phyloP scores from a whole-genome alignment of 169 alveolate genomes.

The Cyclospora cayetanensis region DNA sequence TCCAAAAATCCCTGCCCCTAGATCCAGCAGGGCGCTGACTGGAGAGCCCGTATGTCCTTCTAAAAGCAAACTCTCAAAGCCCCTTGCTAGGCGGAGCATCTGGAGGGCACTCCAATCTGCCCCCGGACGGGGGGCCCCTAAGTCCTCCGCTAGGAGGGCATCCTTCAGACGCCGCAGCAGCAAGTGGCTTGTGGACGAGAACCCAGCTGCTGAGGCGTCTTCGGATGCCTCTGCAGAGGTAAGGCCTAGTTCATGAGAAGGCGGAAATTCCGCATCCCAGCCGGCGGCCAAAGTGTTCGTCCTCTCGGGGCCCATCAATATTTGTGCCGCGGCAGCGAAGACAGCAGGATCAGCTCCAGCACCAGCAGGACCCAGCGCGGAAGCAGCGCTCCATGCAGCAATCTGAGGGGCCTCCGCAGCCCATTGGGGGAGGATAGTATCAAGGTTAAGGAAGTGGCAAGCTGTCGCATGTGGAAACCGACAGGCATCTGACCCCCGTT shows the following conservation, averaged over 20 bases:
- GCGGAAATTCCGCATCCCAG: background rate
- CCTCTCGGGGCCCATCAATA: slow-evolving; percentile 18
- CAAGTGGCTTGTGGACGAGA: no score
- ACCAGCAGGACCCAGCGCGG: slow-evolving; percentile 30
- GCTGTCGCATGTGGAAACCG: background rate
- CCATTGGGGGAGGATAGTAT: background rate
- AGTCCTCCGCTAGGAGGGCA: background rate
- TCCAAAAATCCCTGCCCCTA: background rate
- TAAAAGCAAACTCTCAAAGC: background rate
- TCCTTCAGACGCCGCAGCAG: slow-evolving; percentile 15
- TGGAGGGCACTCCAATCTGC: slow-evolving; percentile 22
- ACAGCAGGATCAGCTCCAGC: background rate
- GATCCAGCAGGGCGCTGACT: background rate
- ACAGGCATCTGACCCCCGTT: no score
- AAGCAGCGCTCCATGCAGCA: background rate
- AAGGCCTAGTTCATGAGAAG: background rate
- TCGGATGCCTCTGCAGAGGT: no score
- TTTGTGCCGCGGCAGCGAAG: background rate
- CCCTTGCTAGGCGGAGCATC: slow-evolving; percentile 5
- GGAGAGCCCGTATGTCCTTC: background rate
- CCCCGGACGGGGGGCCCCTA: background rate
- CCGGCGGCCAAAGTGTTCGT: background rate
- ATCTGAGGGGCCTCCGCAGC: background rate
- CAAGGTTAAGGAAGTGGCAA: background rate
- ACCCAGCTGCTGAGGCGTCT: background rate